A percentile compares a stretch with the other conserved stretches of the same genome.
Evolutionary conservation across 139 green algal genomes (phyloP).

Genomic region (Diplosphaera chodatii): DNA sequence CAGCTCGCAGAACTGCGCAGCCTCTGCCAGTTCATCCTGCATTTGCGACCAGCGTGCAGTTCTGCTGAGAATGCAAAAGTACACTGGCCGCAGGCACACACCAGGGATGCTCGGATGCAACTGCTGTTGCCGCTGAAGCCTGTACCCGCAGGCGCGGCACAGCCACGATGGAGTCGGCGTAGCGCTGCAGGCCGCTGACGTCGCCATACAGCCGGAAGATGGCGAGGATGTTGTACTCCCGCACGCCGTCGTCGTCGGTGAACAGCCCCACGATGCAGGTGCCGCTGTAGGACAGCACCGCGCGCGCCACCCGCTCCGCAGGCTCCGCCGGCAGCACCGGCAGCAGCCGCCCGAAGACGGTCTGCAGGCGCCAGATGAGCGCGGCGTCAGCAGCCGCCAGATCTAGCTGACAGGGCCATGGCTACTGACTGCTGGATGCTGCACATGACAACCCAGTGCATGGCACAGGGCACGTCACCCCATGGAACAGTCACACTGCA

Average conservation of each 20-base stretch:
- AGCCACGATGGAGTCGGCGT: conserved; percentile 8
- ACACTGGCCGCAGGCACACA: too few species aligned
- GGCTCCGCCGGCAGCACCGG: conserved; percentile 7
- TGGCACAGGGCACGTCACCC: too few species aligned
- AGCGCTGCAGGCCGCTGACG: conserved; percentile 33
- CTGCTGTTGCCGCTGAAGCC: too few species aligned
- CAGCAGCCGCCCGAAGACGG: not conserved
- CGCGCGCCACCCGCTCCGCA: conserved; percentile 25
- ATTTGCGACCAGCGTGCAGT: too few species aligned
- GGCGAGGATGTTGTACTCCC: conserved; percentile 62
- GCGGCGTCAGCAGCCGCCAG: too few species aligned
- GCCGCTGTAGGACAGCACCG: conserved; percentile 30
- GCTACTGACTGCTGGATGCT: too few species aligned
- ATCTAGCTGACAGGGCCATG: too few species aligned
- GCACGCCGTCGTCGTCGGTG: conserved; percentile 27
- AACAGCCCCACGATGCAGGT: conserved; percentile 43
- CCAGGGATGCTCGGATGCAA: too few species aligned
- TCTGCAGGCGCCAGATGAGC: not conserved
- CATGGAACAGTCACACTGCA: not conserved
- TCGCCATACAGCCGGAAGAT: conserved; percentile 49
- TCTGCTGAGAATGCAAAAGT: too few species aligned
- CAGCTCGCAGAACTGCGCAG: conserved; percentile 31
- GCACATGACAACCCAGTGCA: too few species aligned
- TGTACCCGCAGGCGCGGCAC: conserved; percentile 12
- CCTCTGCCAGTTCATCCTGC: conserved; percentile 26